Conservation (phyloP, 148 eudicot genomes). For the Chenopodium formosanum region DNA sequence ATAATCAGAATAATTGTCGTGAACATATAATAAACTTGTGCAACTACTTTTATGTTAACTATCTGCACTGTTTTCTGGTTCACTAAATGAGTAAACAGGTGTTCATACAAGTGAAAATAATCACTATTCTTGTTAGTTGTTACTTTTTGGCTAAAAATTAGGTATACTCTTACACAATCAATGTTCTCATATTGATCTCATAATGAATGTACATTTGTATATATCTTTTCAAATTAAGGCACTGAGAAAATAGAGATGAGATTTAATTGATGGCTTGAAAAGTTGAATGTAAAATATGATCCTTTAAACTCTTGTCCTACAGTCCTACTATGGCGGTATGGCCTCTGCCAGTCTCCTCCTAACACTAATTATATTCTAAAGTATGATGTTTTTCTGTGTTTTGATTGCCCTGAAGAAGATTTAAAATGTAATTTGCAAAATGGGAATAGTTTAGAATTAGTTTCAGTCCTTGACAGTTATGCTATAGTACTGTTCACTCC, state of each 20-base stretch:
- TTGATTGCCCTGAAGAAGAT: neutral
- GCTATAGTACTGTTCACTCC: neutral
- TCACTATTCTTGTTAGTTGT: too few species aligned
- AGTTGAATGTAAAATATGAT: neutral
- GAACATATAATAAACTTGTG: neutral
- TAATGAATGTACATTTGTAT: too few species aligned
- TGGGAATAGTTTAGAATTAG: neutral
- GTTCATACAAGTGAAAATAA: too few species aligned
- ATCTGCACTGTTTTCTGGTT: neutral
- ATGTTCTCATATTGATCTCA: too few species aligned
- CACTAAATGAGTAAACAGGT: neutral
- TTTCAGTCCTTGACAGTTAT: neutral
- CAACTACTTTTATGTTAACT: neutral
- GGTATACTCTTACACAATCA: too few species aligned
- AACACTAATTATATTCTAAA: neutral
- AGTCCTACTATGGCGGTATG: neutral
- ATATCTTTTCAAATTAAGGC: too few species aligned
- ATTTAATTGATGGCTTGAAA: neutral
- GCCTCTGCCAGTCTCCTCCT: neutral
- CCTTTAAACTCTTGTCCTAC: neutral
- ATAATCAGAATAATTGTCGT: neutral
- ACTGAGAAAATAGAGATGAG: neutral
- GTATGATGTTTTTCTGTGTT: neutral
- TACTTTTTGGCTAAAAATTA: too few species aligned
- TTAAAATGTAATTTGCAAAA: neutral